Evolutionary conservation across 768 basidiomycete species (phyloP).

Genomic region (Rhodosporidiobolus odoratus): DNA sequence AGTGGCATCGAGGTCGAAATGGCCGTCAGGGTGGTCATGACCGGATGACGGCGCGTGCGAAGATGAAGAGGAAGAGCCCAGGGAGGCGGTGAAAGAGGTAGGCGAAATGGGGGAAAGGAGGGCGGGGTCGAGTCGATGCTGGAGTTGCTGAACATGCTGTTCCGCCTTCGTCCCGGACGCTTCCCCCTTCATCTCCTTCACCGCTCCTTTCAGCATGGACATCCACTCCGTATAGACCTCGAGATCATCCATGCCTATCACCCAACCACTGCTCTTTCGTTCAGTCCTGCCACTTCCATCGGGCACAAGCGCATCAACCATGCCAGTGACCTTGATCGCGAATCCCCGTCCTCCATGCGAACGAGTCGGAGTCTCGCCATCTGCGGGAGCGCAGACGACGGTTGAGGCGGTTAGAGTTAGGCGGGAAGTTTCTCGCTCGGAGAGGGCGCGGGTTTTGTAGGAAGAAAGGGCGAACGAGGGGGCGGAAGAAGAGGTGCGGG

Average conservation of each 20-base stretch:
- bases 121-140: no score
- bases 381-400: neutral
- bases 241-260: conserved; percentile 5
- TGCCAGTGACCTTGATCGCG: neutral
- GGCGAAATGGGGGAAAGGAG: no score
- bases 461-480: neutral
- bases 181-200: neutral
- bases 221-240: neutral
- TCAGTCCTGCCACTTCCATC: neutral
- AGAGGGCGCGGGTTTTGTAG: neutral
- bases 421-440: neutral
- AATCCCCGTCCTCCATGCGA: neutral
- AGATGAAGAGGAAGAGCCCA: no score
- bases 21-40: no score
- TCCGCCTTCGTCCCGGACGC: neutral
- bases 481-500: neutral
- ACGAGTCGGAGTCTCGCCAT: neutral
- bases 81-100: no score
- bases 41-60: no score
- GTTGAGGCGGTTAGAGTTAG: neutral
- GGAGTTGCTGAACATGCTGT: no score
- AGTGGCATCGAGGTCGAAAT: neutral
- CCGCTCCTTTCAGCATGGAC: neutral
- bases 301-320: no score
- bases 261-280: neutral